phyloP scores from a whole-genome alignment of 768 basidiomycete species.

The Hericium coralloides region DNA sequence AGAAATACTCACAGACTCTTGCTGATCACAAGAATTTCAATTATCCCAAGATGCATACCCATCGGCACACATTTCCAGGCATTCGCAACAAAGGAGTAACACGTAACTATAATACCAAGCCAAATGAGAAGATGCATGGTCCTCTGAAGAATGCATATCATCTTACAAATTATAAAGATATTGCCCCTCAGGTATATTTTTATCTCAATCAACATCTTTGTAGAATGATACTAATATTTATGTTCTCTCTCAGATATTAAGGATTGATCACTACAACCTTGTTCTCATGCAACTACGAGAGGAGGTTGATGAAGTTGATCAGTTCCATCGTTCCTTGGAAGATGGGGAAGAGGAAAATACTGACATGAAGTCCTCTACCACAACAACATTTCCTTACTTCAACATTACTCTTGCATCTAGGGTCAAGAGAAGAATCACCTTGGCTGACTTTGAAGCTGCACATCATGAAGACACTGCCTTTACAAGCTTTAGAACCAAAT shows the following conservation, averaged over 20 bases:
- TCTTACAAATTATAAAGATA: neutral
- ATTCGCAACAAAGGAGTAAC: neutral
- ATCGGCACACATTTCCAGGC: too few species aligned
- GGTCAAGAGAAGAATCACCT: neutral
- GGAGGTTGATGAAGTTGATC: neutral
- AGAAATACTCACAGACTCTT: too few species aligned
- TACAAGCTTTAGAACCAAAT: neutral
- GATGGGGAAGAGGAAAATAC: too few species aligned
- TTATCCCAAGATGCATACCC: too few species aligned
- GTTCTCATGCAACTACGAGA: neutral
- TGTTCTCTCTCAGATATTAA: slow-evolving; percentile 1
- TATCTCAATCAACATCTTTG: neutral
- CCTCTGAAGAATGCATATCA: neutral
- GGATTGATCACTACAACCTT: neutral
- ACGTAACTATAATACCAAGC: neutral
- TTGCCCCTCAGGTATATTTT: neutral
- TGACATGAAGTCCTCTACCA: neutral
- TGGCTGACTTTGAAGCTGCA: neutral
- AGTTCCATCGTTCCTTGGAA: neutral
- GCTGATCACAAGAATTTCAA: too few species aligned
- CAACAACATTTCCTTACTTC: neutral
- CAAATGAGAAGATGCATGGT: slow-evolving; percentile 6
- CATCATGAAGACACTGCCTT: neutral
- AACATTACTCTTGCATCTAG: neutral
- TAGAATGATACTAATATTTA: neutral